Conservation (phyloP, 1,139 yeast genomes). For the Yamadazyma dendronema region DNA sequence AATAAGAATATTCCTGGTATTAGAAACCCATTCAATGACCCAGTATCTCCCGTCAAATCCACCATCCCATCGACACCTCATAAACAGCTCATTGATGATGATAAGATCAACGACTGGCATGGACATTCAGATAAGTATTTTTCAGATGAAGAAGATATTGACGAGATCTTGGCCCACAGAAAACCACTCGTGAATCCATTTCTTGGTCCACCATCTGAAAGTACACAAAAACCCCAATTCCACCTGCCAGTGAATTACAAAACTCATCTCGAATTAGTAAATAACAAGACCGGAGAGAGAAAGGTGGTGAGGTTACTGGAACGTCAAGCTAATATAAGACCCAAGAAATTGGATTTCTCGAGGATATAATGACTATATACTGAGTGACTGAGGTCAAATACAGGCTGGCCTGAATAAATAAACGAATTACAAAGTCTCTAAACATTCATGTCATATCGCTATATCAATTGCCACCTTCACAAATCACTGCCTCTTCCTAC, state of each 20-base stretch:
- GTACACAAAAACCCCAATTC: neutral
- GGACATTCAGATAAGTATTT: slow-evolving; percentile 29
- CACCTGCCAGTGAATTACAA: slow-evolving; percentile 23
- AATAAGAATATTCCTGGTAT: no score
- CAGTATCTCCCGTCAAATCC: neutral
- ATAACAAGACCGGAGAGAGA: slow-evolving; percentile 39
- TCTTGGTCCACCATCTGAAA: slow-evolving; percentile 5
- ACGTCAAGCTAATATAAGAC: slow-evolving; percentile 37
- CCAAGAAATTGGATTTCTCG: slow-evolving; percentile 38
- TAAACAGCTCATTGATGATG: slow-evolving; percentile 35
- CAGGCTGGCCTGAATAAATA: slow-evolving; percentile 1
- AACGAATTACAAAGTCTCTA: neutral
- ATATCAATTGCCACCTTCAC: no score
- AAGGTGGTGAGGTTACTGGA: slow-evolving; percentile 32
- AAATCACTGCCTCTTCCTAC: no score
- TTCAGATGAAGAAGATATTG: slow-evolving; percentile 32
- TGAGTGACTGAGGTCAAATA: neutral
- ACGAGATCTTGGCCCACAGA: neutral
- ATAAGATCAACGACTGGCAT: slow-evolving; percentile 37
- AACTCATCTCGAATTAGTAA: slow-evolving; percentile 40
- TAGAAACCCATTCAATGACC: slow-evolving; percentile 8
- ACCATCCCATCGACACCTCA: slow-evolving; percentile 29
- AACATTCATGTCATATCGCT: neutral
- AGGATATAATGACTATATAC: neutral
- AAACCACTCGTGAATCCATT: slow-evolving; percentile 21